These are phyloP conservation scores for Naumovozyma dairenensis DNA, from an alignment of 805 yeast species.

Conservation along the genomic window DNA sequence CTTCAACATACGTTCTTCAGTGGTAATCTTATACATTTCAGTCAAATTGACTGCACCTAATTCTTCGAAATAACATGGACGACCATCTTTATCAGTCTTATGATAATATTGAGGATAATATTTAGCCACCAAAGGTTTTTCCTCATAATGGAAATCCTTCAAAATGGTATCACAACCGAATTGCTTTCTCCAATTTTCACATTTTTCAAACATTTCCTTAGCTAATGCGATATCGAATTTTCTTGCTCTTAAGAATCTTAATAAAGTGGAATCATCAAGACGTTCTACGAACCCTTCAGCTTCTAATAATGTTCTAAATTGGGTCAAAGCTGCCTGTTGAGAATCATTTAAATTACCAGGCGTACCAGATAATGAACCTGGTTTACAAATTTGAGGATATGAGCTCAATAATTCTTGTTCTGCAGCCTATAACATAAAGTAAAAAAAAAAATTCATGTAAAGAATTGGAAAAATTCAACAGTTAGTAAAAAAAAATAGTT, in stretches of 20 bases:
- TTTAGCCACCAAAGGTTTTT: constrained; percentile 80
- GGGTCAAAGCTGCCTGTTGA: constrained; percentile 51
- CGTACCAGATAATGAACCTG: constrained; percentile 59
- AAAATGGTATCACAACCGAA: constrained; percentile 82
- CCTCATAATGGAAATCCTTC: constrained; percentile 82
- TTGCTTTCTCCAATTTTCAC: constrained; percentile 87
- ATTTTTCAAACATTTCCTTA: constrained; percentile 68
- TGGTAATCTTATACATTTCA: constrained; percentile 87
- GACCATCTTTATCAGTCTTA: constrained; percentile 92
- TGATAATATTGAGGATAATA: constrained; percentile 96
- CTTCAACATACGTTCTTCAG: constrained; percentile 91
- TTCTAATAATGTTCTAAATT: constrained; percentile 47
- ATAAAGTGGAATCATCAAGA: constrained; percentile 74
- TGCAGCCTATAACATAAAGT: constrained; percentile 4
- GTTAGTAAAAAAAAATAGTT: constrained; percentile 1
- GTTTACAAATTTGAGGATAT: constrained; percentile 64
- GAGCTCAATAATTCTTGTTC: constrained; percentile 35
- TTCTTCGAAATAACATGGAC: constrained; percentile 93
- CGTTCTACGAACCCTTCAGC: constrained; percentile 66
- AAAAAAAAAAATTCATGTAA: background rate
- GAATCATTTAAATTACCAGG: constrained; percentile 69
- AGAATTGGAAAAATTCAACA: too few species aligned
- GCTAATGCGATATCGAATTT: constrained; percentile 81
- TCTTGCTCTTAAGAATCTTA: constrained; percentile 89
- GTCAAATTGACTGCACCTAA: constrained; percentile 82